These are phyloP conservation scores for Entomortierella beljakovae DNA, from an alignment of 192 early-diverging fungal genomes.

Conservation along the genomic window DNA sequence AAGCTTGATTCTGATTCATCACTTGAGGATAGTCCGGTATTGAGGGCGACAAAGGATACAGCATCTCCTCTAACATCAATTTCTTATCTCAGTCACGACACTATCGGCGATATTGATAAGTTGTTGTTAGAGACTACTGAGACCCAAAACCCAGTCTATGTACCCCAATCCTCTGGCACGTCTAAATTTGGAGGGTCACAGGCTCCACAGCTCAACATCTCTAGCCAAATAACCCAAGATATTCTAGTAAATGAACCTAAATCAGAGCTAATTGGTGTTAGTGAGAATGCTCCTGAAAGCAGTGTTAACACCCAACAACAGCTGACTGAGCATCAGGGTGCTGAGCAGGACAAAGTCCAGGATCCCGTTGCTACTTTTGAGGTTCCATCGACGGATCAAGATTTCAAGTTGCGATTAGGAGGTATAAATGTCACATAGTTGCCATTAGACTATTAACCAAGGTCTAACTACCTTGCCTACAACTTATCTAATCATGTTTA, in stretches of 20 bases:
- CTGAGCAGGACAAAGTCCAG: neutral
- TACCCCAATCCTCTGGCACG: neutral
- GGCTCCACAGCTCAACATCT: too few species aligned
- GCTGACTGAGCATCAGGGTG: neutral
- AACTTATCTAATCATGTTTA: neutral
- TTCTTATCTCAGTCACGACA: neutral
- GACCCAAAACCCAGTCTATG: neutral
- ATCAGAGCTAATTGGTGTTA: too few species aligned
- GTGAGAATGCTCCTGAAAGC: neutral
- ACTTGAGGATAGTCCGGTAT: neutral
- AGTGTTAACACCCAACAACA: neutral
- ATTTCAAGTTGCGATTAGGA: conserved; percentile 4
- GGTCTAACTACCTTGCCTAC: too few species aligned
- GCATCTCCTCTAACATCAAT: neutral
- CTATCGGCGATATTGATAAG: conserved; percentile 21
- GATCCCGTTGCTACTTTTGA: neutral
- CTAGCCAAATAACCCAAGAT: too few species aligned
- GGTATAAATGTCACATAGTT: too few species aligned
- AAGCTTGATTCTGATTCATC: conserved; percentile 1
- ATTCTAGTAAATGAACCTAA: too few species aligned
- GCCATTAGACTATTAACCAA: too few species aligned
- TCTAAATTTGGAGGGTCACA: too few species aligned
- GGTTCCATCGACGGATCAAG: neutral
- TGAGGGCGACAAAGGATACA: neutral
- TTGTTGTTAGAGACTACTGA: conserved; percentile 8